Base-by-base conservation (phyloP, 768 basidiomycete species). In the Leucosporidium creatinivorum region DNA sequence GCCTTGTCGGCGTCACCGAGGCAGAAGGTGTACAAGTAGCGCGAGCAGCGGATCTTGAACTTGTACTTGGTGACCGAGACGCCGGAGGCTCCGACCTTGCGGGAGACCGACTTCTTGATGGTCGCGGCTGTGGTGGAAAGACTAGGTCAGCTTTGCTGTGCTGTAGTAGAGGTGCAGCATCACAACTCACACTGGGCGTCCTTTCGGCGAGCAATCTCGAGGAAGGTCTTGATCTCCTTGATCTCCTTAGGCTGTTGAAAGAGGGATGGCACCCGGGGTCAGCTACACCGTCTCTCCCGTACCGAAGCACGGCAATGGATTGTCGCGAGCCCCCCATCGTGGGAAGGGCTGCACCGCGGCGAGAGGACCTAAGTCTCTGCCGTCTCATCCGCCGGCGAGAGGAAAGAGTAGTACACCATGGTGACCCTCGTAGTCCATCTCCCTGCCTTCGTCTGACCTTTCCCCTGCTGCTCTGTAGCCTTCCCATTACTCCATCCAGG, bases 1-100 rank as follows among this genome's bases (percentile, higher is more conserved):
- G 96, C 94, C 84, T 97, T 98, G 80, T 96, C 93, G 77, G 90
- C 86, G 82, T 99, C 96, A 79, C 92, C 89, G 78, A 98, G 80
- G 69, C 87, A 85, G 72, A 98, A 85, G n/a, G 96, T 98, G 87
- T 99, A 99, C 69, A 93, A 87, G 80, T 93, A 93, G 79, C 89
- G 85, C 68, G 89, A 88, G 83, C 93, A 97, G 79, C 96, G 85
- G 78, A 99, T 86, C 85, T 99, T 99, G 87, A 98, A 97, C 83
- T 98, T 99, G 78, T 89, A 94, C 81, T 86, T 69, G 63, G 59
- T 62, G 68, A 79, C 76, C 65, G 75, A 68, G 9, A 59, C 26
- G 39, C 61, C 69, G 18, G 74, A 58, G 26, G 69, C 61, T 31
- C 68, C 66, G 33, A 65, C 69, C 72, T 73, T 72, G 59, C 62